A percentile compares a stretch with the other conserved stretches of the same genome.
These are phyloP conservation scores for Saccharomyces pastorianus DNA, from an alignment of 1,139 yeast species.

Conservation along the genomic window DNA sequence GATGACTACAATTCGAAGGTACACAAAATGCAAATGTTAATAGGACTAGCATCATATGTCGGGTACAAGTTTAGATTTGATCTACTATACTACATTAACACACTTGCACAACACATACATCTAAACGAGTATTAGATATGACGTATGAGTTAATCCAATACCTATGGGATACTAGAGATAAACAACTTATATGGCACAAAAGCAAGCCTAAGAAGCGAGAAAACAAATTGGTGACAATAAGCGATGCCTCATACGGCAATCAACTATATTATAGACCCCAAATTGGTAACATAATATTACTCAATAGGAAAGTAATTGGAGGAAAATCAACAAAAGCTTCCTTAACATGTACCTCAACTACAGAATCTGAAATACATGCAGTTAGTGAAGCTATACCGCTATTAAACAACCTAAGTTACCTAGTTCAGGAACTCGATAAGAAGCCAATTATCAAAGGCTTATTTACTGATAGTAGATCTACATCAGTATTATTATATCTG, in stretches of 20 bases:
- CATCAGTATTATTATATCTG: slow-evolving; percentile 1
- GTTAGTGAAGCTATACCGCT: neutral
- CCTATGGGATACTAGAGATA: slow-evolving; percentile 4
- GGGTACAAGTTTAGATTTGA: slow-evolving; percentile 8
- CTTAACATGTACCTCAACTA: neutral
- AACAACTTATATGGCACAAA: slow-evolving; percentile 1
- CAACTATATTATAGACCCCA: slow-evolving; percentile 1
- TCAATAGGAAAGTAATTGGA: slow-evolving; percentile 1
- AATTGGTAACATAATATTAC: neutral
- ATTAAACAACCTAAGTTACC: slow-evolving; percentile 1
- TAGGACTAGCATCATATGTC: slow-evolving; percentile 9
- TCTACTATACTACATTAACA: slow-evolving; percentile 6
- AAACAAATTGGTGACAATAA: neutral
- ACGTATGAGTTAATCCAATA: slow-evolving; percentile 1
- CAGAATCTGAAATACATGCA: neutral
- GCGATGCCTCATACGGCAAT: slow-evolving; percentile 2
- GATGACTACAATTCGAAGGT: slow-evolving; percentile 4
- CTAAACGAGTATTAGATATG: neutral
- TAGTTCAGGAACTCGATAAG: neutral
- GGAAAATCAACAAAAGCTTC: neutral
- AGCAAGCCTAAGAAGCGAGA: neutral
- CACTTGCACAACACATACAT: slow-evolving; percentile 5
- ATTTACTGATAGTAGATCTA: slow-evolving; percentile 6
- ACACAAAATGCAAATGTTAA: slow-evolving; percentile 6
- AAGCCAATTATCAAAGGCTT: neutral